Evolutionary conservation across 1,284 basidiomycete species (phyloP).

Genomic region (Marasmius sp.): DNA sequence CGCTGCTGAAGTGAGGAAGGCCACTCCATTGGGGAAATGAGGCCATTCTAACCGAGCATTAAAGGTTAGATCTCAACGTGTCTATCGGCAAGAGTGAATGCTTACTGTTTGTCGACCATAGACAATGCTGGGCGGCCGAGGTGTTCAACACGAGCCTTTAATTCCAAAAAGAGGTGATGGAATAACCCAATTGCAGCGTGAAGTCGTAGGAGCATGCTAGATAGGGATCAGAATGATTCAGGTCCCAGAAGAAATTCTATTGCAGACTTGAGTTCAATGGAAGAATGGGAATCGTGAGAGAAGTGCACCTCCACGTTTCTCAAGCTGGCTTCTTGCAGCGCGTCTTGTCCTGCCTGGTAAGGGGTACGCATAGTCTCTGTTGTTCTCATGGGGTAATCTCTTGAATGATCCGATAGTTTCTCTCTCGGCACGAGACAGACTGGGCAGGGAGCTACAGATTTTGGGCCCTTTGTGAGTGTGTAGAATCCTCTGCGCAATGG

Average conservation of each 20-base stretch:
- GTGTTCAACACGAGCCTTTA: neutral
- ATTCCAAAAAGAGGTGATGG: neutral
- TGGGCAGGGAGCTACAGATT: too few species aligned
- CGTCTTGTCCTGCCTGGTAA: too few species aligned
- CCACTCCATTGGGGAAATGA: conserved; percentile 22
- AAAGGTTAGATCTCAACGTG: neutral
- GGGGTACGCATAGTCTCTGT: too few species aligned
- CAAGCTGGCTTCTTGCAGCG: too few species aligned
- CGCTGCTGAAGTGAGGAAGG: conserved; percentile 21
- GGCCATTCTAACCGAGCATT: conserved; percentile 7
- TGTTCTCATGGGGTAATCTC: too few species aligned
- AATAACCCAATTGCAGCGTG: neutral
- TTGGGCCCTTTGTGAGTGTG: too few species aligned
- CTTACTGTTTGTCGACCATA: neutral
- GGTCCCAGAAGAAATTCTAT: neutral
- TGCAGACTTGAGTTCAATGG: too few species aligned
- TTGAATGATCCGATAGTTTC: too few species aligned
- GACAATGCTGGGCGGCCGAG: neutral
- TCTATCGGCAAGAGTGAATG: neutral
- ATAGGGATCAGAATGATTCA: neutral
- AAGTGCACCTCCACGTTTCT: too few species aligned
- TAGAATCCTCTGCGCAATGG: too few species aligned
- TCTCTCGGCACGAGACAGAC: too few species aligned
- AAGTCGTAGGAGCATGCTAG: neutral
- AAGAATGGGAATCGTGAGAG: too few species aligned